phyloP scores from a whole-genome alignment of 2,329 filamentous ascomycete species.

The Pyrenochaeta sp. region DNA sequence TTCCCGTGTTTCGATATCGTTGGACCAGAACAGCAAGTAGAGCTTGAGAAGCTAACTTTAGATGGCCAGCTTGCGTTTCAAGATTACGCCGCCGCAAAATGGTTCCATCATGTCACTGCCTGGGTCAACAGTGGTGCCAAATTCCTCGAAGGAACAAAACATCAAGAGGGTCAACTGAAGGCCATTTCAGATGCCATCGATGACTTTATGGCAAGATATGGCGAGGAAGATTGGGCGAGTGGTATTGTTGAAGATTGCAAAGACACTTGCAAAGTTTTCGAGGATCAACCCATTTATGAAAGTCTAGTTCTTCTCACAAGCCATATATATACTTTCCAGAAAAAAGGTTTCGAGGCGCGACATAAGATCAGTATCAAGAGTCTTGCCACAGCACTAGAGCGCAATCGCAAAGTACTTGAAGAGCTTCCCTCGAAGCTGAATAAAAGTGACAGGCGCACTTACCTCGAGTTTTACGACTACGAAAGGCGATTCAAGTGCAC shows the following conservation, averaged over 20 bases:
- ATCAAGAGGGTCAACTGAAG: conserved; percentile 7
- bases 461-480: conserved; percentile 48
- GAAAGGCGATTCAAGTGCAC: conserved; percentile 53
- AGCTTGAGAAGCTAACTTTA: conserved; percentile 19
- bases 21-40: conserved; percentile 11
- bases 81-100: conserved; percentile 42
- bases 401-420: conserved; percentile 44
- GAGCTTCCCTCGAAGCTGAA: conserved; percentile 20
- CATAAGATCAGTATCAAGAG: conserved; percentile 42
- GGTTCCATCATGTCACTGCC: conserved; percentile 39
- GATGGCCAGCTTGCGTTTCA: conserved; percentile 36
- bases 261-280: conserved; percentile 19
- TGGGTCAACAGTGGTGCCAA: conserved; percentile 27
- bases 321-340: conserved; percentile 40
- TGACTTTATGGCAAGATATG: conserved; percentile 27
- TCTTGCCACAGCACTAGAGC: conserved; percentile 32
- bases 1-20: conserved; percentile 30
- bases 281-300: conserved; percentile 25
- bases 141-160: conserved; percentile 20
- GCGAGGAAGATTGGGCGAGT: conserved; percentile 25
- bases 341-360: conserved; percentile 39
- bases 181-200: conserved; percentile 23
- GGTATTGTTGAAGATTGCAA: conserved; percentile 22
- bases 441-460: conserved; percentile 7
- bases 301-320: conserved; percentile 34